These are phyloP conservation scores for Neurospora intermedia DNA, from an alignment of 495 filamentous ascomycete species.

Conservation along the genomic window DNA sequence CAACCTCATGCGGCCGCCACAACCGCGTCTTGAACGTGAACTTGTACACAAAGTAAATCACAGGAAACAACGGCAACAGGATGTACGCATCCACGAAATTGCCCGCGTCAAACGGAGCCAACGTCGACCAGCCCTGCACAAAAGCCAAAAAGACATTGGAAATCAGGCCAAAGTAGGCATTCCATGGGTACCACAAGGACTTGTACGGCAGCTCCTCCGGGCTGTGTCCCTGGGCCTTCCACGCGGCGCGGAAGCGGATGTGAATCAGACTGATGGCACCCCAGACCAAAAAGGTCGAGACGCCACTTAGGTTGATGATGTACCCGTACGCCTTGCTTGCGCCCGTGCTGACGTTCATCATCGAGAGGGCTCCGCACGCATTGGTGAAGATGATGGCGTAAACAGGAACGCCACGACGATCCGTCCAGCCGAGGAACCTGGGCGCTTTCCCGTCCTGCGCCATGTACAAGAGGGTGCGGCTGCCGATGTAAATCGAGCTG, in stretches of 20 bases:
- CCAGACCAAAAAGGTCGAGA: conserved; percentile 62
- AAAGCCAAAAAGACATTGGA: conserved; percentile 55
- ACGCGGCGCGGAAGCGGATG: conserved; percentile 53
- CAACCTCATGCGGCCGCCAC: conserved; percentile 43
- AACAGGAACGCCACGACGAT: conserved; percentile 55
- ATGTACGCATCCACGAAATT: conserved; percentile 61
- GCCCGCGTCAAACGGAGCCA: conserved; percentile 45
- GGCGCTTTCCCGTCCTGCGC: conserved; percentile 55
- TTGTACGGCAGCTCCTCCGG: conserved; percentile 45
- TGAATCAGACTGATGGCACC: conserved; percentile 52
- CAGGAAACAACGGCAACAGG: conserved; percentile 50
- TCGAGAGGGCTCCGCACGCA: conserved; percentile 53
- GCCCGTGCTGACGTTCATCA: conserved; percentile 50
- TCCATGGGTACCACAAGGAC: conserved; percentile 50
- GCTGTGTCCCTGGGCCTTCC: conserved; percentile 44
- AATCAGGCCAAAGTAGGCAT: conserved; percentile 48
- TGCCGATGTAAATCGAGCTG: conserved; percentile 57
- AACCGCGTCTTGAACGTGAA: conserved; percentile 45
- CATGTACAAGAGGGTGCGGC: conserved; percentile 57
- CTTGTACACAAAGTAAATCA: conserved; percentile 51
- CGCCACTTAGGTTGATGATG: conserved; percentile 39
- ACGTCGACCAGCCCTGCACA: conserved; percentile 49
- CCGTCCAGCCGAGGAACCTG: conserved; percentile 50
- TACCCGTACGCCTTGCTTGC: conserved; percentile 46
- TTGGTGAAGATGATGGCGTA: conserved; percentile 53